Base-by-base conservation (phyloP, 495 filamentous ascomycete species). In the Mytilinidion resinicola region DNA sequence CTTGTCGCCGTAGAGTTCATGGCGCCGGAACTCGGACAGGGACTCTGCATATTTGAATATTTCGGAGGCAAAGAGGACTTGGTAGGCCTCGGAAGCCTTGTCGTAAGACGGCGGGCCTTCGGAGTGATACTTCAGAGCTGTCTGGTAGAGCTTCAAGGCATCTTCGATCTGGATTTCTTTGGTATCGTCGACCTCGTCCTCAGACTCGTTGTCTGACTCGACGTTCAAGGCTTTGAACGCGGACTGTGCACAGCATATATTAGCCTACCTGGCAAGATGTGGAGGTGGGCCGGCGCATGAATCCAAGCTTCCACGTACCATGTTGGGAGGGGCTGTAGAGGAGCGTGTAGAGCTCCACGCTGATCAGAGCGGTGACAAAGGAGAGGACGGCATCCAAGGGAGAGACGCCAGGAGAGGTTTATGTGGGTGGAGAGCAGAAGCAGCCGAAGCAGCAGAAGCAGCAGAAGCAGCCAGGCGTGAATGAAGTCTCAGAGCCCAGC, bases 121-220 rank as follows among this genome's bases (percentile, higher is more conserved):
- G 4, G 91, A 86, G 66, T 99, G 95, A 59, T 91, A 82, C 70
- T 92, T 96, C 30, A 99, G 75, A 20, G 93, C 93, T 55, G 78
- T 86, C 69, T 96, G 90, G 70, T 97, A 99, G 30, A 92, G 83
- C 74, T 96, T 97, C 59, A 99, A 75, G 30, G 93, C 90, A 72
- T 99, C 93, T 70, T 99, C 93, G 68, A 97, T 92, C 78, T 92
- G 91, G 51, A 99, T 84, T 69, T 97, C 91, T 73, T 88, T 91
- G 44, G 91, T 96, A 59, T 92, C 89, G 65, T 99, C 93, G 67
- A 96, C 74, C 72, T 96, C 93, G 65, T 93, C 89, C 61, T 95
- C 90, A 61, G 85, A 77, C 51, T 86, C 88, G 60, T 93, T 89
- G 67, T 96, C 93, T 8, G 89, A 90, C 67, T 95, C 90, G 67